Base-by-base conservation (phyloP, 768 basidiomycete species). In the Harrya chromipes region DNA sequence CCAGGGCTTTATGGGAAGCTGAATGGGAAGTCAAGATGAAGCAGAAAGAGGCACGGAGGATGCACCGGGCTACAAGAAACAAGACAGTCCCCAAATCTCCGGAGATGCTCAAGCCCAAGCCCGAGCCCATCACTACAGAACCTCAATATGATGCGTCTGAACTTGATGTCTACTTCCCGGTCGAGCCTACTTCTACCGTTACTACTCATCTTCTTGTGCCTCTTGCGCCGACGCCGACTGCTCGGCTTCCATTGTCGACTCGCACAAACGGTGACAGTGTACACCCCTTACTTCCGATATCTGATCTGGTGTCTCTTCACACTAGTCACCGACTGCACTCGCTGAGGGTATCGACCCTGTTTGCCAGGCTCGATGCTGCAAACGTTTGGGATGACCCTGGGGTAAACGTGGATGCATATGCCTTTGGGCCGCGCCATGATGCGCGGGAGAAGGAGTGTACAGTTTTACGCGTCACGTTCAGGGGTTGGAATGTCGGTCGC, bases 121-220 rank as follows among this genome's bases (percentile, higher is more conserved):
- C 50, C 14, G 36, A 48, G 33, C 44, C 38, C 14, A 6, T 57
- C 46, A 7, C 46, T 31, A 5, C 43, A 7, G 27, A 55, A 34
- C 21, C 49, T n/a, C 46, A 44, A 27, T 20, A 11, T 61, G 46
- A 59, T 59, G 9, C 74, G 72, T 58, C 59, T 20, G 76, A 78
- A 44, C 60, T 86, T 24, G 80, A 87, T 35, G 72, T 76, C 50
- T 91, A 88, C 68, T 90, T 91, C 66, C 63, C 76, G 21, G 54
- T 60, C 3, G 67, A 17, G 40, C 59, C 43, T 55, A 63, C 31
- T 48, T 75, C 24, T 52, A 58, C 65, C 5, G 79, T 84, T 4
- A 83, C 78, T 11, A 88, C 89, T 9, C 75, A 74, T 55, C 80
- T 92, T 43, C 77, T 87, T 42, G 77, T 92, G 26, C 88, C 90